Evolutionary conservation across 1,139 yeast genomes (phyloP).

Genomic region (Candida frijolesensis): DNA sequence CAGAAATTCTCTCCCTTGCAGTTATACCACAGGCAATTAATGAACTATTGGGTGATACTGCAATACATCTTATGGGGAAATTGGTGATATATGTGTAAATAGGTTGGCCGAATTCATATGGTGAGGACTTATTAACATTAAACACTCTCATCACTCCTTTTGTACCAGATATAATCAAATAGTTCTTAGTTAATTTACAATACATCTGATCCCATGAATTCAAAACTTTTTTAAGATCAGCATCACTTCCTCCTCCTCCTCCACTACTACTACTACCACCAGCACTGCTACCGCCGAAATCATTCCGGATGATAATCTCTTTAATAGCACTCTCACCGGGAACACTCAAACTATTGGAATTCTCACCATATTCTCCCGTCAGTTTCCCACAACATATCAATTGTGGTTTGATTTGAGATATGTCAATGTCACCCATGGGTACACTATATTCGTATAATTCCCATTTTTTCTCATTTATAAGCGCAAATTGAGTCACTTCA

Average conservation of each 20-base stretch:
- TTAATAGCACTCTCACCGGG: constrained; percentile 5
- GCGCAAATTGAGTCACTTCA: constrained; percentile 61
- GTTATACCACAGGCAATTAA: constrained; percentile 81
- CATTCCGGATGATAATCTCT: constrained; percentile 36
- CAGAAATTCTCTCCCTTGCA: constrained; percentile 70
- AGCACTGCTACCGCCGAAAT: constrained; percentile 28
- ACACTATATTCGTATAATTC: constrained; percentile 58
- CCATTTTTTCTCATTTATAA: constrained; percentile 71
- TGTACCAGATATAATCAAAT: constrained; percentile 72
- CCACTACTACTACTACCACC: constrained; percentile 17
- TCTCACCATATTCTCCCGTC: constrained; percentile 66
- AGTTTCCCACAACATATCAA: constrained; percentile 68
- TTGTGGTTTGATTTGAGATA: constrained; percentile 44
- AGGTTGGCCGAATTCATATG: constrained; percentile 54
- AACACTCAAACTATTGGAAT: constrained; percentile 34
- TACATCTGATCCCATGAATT: constrained; percentile 64
- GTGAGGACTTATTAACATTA: constrained; percentile 46
- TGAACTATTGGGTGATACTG: constrained; percentile 64
- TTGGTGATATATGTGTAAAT: constrained; percentile 70
- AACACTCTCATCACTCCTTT: constrained; percentile 69
- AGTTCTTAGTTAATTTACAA: constrained; percentile 64
- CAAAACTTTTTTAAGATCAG: constrained; percentile 31
- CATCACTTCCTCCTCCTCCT: constrained; percentile 14
- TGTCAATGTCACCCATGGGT: constrained; percentile 17
- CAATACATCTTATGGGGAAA: constrained; percentile 79